phyloP scores from a whole-genome alignment of 306 rosid species.

The Rosa persica region DNA sequence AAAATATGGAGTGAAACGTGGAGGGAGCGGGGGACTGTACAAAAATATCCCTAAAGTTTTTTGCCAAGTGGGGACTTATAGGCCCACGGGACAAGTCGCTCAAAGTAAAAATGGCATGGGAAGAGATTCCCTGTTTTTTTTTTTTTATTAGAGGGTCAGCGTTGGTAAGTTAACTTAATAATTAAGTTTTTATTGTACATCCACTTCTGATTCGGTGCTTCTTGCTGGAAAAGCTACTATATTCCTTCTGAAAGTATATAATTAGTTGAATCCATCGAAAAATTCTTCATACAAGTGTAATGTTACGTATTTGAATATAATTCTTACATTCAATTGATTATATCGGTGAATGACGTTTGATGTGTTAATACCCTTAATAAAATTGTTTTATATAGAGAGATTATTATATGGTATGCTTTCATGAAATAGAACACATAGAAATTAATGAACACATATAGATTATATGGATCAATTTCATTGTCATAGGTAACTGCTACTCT shows the following conservation, averaged over 20 bases:
- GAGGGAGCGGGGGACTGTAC: neutral
- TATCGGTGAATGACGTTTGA: neutral
- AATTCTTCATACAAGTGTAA: too few species aligned
- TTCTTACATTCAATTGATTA: neutral
- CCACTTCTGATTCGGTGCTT: neutral
- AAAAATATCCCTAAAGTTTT: neutral
- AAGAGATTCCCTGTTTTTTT: slow-evolving; percentile 8
- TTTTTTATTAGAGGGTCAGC: too few species aligned
- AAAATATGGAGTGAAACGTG: neutral
- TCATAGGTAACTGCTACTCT: too few species aligned
- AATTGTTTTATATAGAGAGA: too few species aligned
- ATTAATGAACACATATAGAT: too few species aligned
- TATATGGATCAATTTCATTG: too few species aligned
- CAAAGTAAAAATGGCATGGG: neutral
- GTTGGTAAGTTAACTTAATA: too few species aligned
- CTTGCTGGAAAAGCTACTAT: neutral
- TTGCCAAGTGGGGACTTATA: slow-evolving; percentile 13
- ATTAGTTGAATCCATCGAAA: too few species aligned
- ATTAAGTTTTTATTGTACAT: neutral
- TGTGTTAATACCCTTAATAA: too few species aligned
- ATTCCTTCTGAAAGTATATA: neutral
- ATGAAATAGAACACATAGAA: too few species aligned
- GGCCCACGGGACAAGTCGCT: slow-evolving; percentile 14
- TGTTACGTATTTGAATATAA: too few species aligned
- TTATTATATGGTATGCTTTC: too few species aligned